These are phyloP conservation scores for Phytophthora melonis DNA, from an alignment of 352 stramenopile species.

Conservation along the genomic window DNA sequence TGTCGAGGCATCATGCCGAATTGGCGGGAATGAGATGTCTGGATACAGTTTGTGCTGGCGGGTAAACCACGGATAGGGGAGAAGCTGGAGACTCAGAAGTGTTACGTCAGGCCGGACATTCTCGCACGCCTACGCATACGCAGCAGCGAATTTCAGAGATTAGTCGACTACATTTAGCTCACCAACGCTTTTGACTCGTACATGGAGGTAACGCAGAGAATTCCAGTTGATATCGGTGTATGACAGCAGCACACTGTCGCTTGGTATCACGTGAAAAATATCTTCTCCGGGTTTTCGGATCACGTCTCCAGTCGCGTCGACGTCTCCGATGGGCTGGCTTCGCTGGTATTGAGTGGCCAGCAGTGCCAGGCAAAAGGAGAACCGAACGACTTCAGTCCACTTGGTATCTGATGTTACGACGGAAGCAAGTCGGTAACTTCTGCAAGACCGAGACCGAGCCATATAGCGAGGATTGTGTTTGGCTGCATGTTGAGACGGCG, in stretches of 20 bases:
- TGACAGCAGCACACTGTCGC: conserved; percentile 62
- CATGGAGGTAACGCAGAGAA: conserved; percentile 75
- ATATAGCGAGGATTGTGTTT: too few species aligned
- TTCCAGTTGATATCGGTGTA: conserved; percentile 91
- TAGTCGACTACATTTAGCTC: neutral
- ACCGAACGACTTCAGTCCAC: conserved; percentile 19
- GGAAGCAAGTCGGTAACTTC: conserved; percentile 23
- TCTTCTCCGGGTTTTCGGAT: conserved; percentile 49
- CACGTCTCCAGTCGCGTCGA: too few species aligned
- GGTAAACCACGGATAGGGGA: conserved; percentile 86
- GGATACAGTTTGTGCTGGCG: conserved; percentile 53
- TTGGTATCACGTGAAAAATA: conserved; percentile 58
- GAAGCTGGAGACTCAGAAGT: conserved; percentile 81
- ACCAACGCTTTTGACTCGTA: conserved; percentile 2
- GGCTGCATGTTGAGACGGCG: conserved; percentile 91
- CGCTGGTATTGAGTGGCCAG: conserved; percentile 31
- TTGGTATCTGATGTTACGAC: conserved; percentile 1
- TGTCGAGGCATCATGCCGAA: conserved; percentile 47
- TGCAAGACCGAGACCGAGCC: conserved; percentile 72
- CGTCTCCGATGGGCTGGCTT: conserved; percentile 3
- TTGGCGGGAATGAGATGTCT: conserved; percentile 47
- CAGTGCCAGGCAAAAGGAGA: conserved; percentile 20
- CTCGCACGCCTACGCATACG: conserved; percentile 61
- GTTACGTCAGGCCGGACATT: conserved; percentile 59
- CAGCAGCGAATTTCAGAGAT: neutral